Base-by-base conservation (phyloP, 345 rosid species). In the Ailanthus altissimus region DNA sequence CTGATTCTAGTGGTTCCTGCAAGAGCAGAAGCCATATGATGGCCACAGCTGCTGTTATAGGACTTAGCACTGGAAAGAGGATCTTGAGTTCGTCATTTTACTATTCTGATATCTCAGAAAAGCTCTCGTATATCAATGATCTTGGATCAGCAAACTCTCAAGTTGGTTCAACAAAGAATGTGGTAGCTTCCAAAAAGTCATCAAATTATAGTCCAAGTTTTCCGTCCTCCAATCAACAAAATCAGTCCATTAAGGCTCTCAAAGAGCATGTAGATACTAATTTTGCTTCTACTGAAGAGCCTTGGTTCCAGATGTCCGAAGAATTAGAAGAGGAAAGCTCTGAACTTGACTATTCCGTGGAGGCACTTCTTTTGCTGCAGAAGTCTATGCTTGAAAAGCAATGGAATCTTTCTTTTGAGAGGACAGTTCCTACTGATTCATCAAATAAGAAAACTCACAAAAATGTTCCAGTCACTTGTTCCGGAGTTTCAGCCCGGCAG, bases 371-470 rank as follows among this genome's bases (percentile, higher is more conserved):
- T 32, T 75, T 94, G 83, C 82, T 94, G 73, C 99, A 95, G 86
- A 95, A 89, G 84, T 90, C 94, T 69, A 88, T 93, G 90, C 89
- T 95, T 46, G 99, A 95, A 72, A 90, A 94, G 80, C 97, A 93
- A 57, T 95, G 99, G 99, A 91, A 83, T 75, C 98, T 95, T 82
- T 88, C 97, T 20, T 89, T 93, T 78, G 92, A 91, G 60, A 81
- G 87, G 70, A 83, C 76, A 2, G 73, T 61, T 20, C 77, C 77
- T 28, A 53, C 61, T 80, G 86, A 84, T 63, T 83, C 88, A 21
- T 67, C 85, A 0, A 77, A 60, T 49, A 79, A 49, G 47, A 87
- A 78, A 75, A 75, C 13, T 60, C 59, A 70, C 57, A 86, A 86
- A 88, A 86, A 88, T 82, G 69, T 90, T 70, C 85, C 85, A 0